phyloP scores from a whole-genome alignment of 2,329 filamentous ascomycete species.

The Penicillium palitans region DNA sequence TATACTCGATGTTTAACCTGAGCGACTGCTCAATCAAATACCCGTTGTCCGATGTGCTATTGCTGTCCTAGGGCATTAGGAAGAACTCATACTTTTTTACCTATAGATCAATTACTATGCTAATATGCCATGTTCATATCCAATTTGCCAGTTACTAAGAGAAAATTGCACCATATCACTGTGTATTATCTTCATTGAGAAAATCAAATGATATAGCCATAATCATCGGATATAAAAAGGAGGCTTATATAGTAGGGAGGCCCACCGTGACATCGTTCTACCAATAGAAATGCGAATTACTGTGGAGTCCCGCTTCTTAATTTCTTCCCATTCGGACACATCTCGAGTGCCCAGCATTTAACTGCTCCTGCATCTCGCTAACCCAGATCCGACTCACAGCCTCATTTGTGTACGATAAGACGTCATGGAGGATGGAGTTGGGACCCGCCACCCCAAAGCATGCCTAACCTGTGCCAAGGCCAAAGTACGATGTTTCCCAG shows the following conservation, averaged over 20 bases:
- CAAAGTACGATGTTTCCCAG: constrained; percentile 23
- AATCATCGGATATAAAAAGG: background rate
- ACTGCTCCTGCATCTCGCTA: background rate
- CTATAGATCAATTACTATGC: no score
- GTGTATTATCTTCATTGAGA: background rate
- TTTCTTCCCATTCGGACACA: background rate
- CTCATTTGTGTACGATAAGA: background rate
- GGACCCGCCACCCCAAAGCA: constrained; percentile 19
- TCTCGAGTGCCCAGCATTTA: background rate
- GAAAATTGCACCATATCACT: no score
- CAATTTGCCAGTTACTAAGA: no score
- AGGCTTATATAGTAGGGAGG: background rate
- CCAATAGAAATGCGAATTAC: background rate
- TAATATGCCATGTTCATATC: no score
- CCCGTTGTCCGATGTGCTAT: no score
- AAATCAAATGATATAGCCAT: background rate
- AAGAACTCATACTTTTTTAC: no score
- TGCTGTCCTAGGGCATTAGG: no score
- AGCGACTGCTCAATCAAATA: no score
- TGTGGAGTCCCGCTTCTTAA: background rate
- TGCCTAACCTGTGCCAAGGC: constrained; percentile 25
- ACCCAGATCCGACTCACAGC: background rate
- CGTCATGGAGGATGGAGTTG: constrained; percentile 12
- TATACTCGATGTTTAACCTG: no score
- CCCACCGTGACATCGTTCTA: background rate